Conservation (phyloP, 768 basidiomycete species). For the Clitopilus hobsonii region DNA sequence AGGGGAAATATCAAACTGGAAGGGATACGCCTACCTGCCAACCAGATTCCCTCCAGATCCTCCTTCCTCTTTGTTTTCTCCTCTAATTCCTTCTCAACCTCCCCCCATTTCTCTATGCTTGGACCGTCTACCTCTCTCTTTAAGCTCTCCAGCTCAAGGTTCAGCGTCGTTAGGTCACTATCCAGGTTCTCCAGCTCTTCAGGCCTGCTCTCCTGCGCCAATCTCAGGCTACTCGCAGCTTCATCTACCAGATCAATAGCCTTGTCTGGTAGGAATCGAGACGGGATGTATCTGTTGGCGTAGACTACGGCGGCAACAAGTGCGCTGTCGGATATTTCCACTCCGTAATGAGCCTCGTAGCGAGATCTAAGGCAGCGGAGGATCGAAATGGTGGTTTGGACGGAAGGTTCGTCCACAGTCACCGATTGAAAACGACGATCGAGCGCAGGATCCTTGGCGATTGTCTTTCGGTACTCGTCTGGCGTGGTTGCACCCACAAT, state of each 20-base stretch:
- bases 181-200: constrained; percentile 80
- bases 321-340: constrained; percentile 85
- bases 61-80: constrained; percentile 60
- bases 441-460: constrained; percentile 87
- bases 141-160: constrained; percentile 86
- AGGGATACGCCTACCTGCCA: constrained; percentile 57
- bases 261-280: constrained; percentile 87
- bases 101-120: constrained; percentile 65
- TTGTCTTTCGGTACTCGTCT: constrained; percentile 88
- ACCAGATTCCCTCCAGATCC: constrained; percentile 63
- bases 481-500: constrained; percentile 90
- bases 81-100: constrained; percentile 62
- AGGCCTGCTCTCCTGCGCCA: constrained; percentile 87
- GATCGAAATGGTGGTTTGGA: constrained; percentile 82
- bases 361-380: constrained; percentile 78
- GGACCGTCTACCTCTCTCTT: constrained; percentile 87
- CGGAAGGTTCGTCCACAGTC: constrained; percentile 82
- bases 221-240: constrained; percentile 79
- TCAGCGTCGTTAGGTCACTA: constrained; percentile 80
- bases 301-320: constrained; percentile 90
- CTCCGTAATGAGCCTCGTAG: constrained; percentile 92
- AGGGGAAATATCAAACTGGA: no score
- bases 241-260: constrained; percentile 93
- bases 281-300: constrained; percentile 78
- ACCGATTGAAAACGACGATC: constrained; percentile 92